A percentile compares a stretch with the other conserved stretches of the same genome.
Evolutionary conservation across 2,329 filamentous ascomycete genomes (phyloP).

Genomic region (Polychaeton citri): DNA sequence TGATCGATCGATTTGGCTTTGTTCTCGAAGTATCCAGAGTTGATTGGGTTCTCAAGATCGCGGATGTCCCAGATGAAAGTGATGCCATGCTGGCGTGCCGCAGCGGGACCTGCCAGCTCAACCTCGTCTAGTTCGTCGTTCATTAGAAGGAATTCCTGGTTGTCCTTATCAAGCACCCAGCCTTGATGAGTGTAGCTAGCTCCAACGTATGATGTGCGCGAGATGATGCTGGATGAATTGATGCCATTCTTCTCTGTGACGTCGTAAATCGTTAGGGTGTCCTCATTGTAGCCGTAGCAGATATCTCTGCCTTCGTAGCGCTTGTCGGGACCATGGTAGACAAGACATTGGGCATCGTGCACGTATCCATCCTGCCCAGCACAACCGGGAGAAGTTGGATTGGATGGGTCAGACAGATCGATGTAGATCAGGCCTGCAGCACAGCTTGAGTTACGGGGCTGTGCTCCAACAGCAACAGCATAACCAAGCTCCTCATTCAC

Average conservation of each 20-base stretch:
- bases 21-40: slow-evolving; percentile 14
- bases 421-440: slow-evolving; percentile 41
- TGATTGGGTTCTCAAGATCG: slow-evolving; percentile 28
- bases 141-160: slow-evolving; percentile 34
- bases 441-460: slow-evolving; percentile 32
- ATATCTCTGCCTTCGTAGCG: slow-evolving; percentile 34
- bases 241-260: slow-evolving; percentile 29
- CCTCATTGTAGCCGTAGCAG: slow-evolving; percentile 41
- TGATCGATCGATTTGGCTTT: slow-evolving; percentile 30
- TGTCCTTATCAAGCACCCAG: slow-evolving; percentile 35
- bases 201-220: slow-evolving; percentile 35
- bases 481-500: slow-evolving; percentile 37
- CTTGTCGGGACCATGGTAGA: slow-evolving; percentile 36
- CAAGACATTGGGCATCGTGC: slow-evolving; percentile 44
- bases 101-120: slow-evolving; percentile 25
- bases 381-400: slow-evolving; percentile 38
- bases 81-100: neutral
- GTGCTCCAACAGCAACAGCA: slow-evolving; percentile 29
- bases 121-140: slow-evolving; percentile 43
- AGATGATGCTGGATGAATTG: slow-evolving; percentile 25
- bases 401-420: slow-evolving; percentile 37
- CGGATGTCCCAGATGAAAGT: slow-evolving; percentile 41
- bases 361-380: slow-evolving; percentile 40
- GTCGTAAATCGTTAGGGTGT: slow-evolving; percentile 33
- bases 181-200: slow-evolving; percentile 42